Percentiles rank a stretch among this genome's conserved stretches.
Evolutionary conservation across 108 stramenopile species (phyloP).

Genomic region (Nitzschia putrida): DNA sequence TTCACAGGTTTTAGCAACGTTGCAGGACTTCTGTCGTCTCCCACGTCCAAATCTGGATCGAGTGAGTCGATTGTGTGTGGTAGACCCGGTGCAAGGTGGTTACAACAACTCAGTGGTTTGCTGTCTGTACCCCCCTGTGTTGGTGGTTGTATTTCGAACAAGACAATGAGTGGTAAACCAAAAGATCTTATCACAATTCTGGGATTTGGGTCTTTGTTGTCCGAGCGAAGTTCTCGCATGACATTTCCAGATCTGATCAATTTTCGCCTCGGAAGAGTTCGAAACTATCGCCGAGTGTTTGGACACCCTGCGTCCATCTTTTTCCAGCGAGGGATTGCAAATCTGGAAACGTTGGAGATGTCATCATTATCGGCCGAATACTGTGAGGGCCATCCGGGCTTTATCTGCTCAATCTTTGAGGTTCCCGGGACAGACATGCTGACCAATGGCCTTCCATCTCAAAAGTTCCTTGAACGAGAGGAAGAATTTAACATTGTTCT

Average conservation of each 20-base stretch:
- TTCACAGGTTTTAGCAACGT: too few relatives aligned
- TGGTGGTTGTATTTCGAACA: too few relatives aligned
- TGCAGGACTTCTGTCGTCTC: too few relatives aligned
- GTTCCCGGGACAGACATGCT: conserved; percentile 53
- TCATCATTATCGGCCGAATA: conserved; percentile 68
- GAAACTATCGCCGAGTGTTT: conserved; percentile 80
- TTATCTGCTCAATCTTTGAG: conserved; percentile 79
- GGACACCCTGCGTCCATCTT: conserved; percentile 83
- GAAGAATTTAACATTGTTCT: conserved; percentile 69
- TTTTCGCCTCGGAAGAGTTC: conserved; percentile 80
- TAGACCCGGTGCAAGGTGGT: too few relatives aligned
- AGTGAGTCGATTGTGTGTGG: too few relatives aligned
- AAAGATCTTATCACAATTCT: conserved; percentile 58
- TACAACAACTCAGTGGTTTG: too few relatives aligned
- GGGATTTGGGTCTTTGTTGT: conserved; percentile 81
- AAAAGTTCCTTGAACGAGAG: conserved; percentile 55
- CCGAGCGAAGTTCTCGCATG: conserved; percentile 53
- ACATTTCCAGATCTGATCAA: conserved; percentile 78
- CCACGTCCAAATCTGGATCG: too few relatives aligned
- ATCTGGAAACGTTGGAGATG: conserved; percentile 71
- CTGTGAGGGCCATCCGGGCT: conserved; percentile 41
- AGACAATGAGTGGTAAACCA: not conserved
- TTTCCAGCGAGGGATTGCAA: conserved; percentile 76
- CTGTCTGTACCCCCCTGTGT: too few relatives aligned
- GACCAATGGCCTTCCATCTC: conserved; percentile 33